A percentile compares a stretch with the other conserved stretches of the same genome.
phyloP scores from a whole-genome alignment of 495 filamentous ascomycete species.

The Hypomontagnella monticulosa region DNA sequence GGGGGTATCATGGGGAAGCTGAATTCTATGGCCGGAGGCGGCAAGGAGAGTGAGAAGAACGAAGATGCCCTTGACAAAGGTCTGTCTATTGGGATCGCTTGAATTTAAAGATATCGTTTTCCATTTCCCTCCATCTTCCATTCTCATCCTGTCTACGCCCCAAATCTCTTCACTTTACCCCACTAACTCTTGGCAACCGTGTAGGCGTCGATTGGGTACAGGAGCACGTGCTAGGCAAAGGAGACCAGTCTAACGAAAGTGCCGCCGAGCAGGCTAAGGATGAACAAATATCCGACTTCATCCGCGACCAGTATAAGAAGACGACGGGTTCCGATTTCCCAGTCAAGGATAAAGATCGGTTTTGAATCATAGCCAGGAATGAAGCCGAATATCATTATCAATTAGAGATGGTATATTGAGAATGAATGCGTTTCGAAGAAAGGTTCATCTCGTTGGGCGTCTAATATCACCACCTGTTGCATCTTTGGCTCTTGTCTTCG shows the following conservation, averaged over 20 bases:
- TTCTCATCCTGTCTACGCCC: not conserved
- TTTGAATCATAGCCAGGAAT: conserved; percentile 7
- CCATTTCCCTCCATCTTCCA: not conserved
- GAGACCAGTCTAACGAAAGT: conserved; percentile 73
- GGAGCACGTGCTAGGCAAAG: conserved; percentile 70
- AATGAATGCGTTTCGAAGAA: too few relatives aligned
- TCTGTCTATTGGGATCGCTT: conserved; percentile 29
- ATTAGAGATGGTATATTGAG: too few relatives aligned
- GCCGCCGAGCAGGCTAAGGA: conserved; percentile 80
- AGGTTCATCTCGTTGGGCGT: too few relatives aligned
- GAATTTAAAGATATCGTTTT: too few relatives aligned
- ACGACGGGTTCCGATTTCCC: conserved; percentile 69
- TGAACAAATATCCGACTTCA: conserved; percentile 70
- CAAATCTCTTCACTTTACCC: not conserved
- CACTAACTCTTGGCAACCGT: not conserved
- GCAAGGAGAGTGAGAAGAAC: conserved; percentile 72
- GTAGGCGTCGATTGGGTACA: conserved; percentile 74
- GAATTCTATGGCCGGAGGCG: conserved; percentile 70
- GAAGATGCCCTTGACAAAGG: conserved; percentile 75
- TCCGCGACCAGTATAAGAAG: conserved; percentile 70
- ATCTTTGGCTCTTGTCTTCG: too few relatives aligned
- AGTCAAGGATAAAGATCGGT: conserved; percentile 66
- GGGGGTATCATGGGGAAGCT: conserved; percentile 67
- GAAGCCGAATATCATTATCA: too few relatives aligned
- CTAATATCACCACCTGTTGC: too few relatives aligned